A percentile compares a stretch with the other conserved stretches of the same genome.
Evolutionary conservation across 192 early-diverging fungal genomes (phyloP).

Genomic region (Podila clonocystis): DNA sequence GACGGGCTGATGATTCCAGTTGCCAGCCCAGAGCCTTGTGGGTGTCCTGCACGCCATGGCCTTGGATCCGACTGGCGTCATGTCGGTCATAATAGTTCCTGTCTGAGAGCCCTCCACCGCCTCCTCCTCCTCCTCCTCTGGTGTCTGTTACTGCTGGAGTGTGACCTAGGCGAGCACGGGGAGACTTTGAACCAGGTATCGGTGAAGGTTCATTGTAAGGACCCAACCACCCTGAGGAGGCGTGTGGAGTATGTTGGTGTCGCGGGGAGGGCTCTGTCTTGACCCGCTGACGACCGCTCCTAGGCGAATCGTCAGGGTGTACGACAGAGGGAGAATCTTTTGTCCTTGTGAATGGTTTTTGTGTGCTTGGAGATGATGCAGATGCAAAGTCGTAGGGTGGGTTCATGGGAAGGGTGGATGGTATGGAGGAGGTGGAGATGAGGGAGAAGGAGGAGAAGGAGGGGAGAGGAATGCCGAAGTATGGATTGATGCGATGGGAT

Average conservation of each 20-base stretch:
- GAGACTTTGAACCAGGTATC: conserved; percentile 10
- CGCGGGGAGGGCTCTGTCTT: conserved; percentile 40
- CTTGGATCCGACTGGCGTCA: not conserved
- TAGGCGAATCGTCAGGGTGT: conserved; percentile 14
- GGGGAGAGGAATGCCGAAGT: not conserved
- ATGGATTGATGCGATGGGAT: not conserved
- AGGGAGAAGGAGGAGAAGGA: not conserved
- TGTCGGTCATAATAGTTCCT: not conserved
- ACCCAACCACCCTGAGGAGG: conserved; percentile 40
- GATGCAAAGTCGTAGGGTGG: conserved; percentile 8
- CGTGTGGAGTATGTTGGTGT: conserved; percentile 11
- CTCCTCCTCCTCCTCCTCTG: conserved; percentile 2
- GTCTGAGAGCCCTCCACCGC: not conserved
- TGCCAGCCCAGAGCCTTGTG: not conserved
- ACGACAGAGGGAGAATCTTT: not conserved
- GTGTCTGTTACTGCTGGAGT: not conserved
- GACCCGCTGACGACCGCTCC: conserved; percentile 27
- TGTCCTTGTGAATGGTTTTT: conserved; percentile 2
- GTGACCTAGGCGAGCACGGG: conserved; percentile 19
- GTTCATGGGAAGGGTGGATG: not conserved
- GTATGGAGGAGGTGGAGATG: not conserved
- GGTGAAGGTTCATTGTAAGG: conserved; percentile 39
- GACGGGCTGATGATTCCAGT: no score
- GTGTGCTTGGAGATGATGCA: conserved; percentile 25
- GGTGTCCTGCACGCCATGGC: not conserved